Base-by-base conservation (phyloP, 2,329 filamentous ascomycete species). In the Cercospora sp. region DNA sequence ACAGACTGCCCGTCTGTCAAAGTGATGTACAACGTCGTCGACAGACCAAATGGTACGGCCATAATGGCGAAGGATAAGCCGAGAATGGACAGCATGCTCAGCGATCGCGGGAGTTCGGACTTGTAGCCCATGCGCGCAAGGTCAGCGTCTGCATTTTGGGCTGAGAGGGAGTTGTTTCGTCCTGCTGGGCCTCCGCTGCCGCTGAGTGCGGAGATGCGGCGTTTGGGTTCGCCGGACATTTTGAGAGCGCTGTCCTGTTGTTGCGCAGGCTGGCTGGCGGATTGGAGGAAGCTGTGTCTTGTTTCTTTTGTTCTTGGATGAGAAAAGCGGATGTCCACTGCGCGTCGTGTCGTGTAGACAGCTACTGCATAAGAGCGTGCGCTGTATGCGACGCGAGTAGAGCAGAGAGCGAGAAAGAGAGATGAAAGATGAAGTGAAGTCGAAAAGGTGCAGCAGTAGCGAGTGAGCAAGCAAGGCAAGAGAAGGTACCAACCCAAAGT, bases 41-140 rank as follows among this genome's bases (percentile, higher is more conserved):
- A 87, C 42, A 91, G 82, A 39, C 89, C 89, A 72, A 89, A 90
- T 0, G 88, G 88, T 10, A 89, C 88, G 10, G 89, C 89, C 88
- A 92, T 91, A 77, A 92, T 91, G 62, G 89, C 90, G 75, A 92
- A 92, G 55, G 88, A 90, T 79, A 89, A 75, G 61, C 90, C 90
- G 55, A 92, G 81, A 30, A 92, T 87, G 74, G 87, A 89, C 74
- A 91, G 78, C 88, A 91, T 91, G 76, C 86, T 88, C 70, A 91
- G 77, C 72, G 87, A 88, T 68, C 89, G 83, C 16, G 89, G 89
- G 53, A 92, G 76, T 76, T 91, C 89, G 63, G 84, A 83, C 79
- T 86, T 86, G 82, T 91, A 91, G 63, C 89, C 89, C 87, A 91
- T 87, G 72, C 84, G 84, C 68, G 85, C 87, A 74, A 90, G 82